Evolutionary conservation across 768 basidiomycete genomes (phyloP), one percentile per base, ranked within the genome.

Genomic region (Trametes sanguinea): DNA sequence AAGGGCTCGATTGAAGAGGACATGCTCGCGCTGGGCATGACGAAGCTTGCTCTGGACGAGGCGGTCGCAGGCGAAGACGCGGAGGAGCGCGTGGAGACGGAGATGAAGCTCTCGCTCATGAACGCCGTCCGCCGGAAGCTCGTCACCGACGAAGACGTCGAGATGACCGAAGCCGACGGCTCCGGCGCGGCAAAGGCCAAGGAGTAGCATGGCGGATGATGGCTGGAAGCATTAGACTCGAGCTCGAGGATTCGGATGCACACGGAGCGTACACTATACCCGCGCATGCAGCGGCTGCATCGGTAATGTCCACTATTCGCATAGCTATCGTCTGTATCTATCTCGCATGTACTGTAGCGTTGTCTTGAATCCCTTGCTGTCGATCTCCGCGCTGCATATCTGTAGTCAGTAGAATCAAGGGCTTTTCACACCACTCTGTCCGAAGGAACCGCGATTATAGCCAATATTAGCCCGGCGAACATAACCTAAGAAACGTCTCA

Each of bases 1-100:
- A 87, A 84, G 62, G 91, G 88, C 3, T 95, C 94, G 2, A 96
- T 98, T 61, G 95, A 98, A 77, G 97, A 99, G 74, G 95, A 97
- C 74, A 98, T 99, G 87, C 77, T 94, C 39, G 84, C 81, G 32
- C 83, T 98, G 17, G 95, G 94, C 8, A 81, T 90, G 74, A 95
- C 93, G 37, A 98, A 98, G 76, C 78, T 98, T 56, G 90, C 89
- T 14, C 78, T 98, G 11, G 96, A 98, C 71, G 92, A 95, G 72
- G 95, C 95, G 3, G 95, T 98, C 33, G 94, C 95, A 16, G 94
- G 94, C 8, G 87, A 80, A 39, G 75, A 85, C 47, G 78, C 78
- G 7, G 88, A 89, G 37, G 79, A 78, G 50, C 87, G 87, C 61
- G 85, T 81, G 55, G 83, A 85, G 68, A 80, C 74, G 60, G 88